Evolutionary conservation across 2,329 filamentous ascomycete genomes (phyloP), one percentile per base, ranked within the genome.

Genomic region (Escovopsis sp.): DNA sequence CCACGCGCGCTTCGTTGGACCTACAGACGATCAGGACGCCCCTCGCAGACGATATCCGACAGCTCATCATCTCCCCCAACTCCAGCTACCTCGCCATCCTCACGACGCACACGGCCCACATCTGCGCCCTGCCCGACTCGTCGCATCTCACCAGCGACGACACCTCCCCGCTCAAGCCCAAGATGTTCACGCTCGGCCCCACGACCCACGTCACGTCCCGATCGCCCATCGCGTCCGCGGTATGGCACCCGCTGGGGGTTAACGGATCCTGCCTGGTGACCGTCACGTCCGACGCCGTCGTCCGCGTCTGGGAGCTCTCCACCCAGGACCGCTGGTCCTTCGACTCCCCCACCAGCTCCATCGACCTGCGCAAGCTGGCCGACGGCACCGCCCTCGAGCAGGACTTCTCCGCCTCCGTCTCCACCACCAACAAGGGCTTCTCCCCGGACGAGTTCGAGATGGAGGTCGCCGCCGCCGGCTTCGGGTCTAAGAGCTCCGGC

Each of bases 241-340:
- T 94, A 39, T 98, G 90, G 88, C 90, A 98, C 58, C 90, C 90
- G 1, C 65, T 96, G 1, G 87, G 87, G 2, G 76, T 88, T 10
- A 74, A 80, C 41, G 82, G 82, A 23, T 76, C 76, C 16, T 86
- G 83, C 36, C 61, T 98, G 23, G 79, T 96, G 15, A 96, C 90
- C 0, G 71, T 94, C 29, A 94, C 90, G 2, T 73, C 76, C 35
- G 86, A 94, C 53, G 85, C 87, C 6, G 77, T 87, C 27, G 82
- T 96, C 4, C 75, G 90, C 26, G 61, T 94, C 13, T 96, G 88
- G 87, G 87, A 94, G 52, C 56, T 96, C 37, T 84, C 86, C 19
- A 70, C 76, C n/a, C 69, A 77, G 26, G 82, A 93, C 52, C 72
- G 85, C 38, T 87, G 79, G 70, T 87, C 85, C 0, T 94, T 94